Conservation (phyloP, 208 protist species). For the Angomonas deanei region DNA sequence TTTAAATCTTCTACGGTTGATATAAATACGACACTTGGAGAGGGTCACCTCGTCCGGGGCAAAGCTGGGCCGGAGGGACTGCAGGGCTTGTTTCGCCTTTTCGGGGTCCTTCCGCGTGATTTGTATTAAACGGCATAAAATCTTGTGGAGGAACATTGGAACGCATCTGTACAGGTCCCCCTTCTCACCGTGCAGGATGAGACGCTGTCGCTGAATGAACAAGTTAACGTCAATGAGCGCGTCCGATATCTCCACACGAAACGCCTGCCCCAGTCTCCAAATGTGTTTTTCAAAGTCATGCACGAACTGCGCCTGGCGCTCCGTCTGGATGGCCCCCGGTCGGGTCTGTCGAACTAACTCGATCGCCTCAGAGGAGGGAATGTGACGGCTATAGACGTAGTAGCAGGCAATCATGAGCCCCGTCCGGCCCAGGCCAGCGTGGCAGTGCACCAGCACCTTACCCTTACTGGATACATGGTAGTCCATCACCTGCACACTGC, state of each 20-base stretch:
- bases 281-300: conserved; percentile 84
- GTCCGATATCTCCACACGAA: conserved; percentile 76
- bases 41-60: conserved; percentile 38
- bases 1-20: conserved; percentile 68
- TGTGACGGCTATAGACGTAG: conserved; percentile 78
- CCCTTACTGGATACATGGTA: conserved; percentile 82
- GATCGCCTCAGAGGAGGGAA: conserved; percentile 71
- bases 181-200: conserved; percentile 78
- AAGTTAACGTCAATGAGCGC: conserved; percentile 63
- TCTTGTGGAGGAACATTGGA: conserved; percentile 65
- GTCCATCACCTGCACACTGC: conserved; percentile 90
- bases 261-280: conserved; percentile 73
- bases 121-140: conserved; percentile 72
- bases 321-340: conserved; percentile 83
- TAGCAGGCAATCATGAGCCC: conserved; percentile 91
- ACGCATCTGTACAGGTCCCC: conserved; percentile 68
- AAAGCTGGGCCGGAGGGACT: conserved; percentile 53
- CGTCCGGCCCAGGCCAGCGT: conserved; percentile 88
- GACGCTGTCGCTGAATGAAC: conserved; percentile 73
- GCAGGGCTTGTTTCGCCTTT: conserved; percentile 32
- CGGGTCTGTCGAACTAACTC: conserved; percentile 55
- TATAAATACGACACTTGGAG: conserved; percentile 55
- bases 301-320: conserved; percentile 77
- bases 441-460: conserved; percentile 89
- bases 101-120: conserved; percentile 36